A percentile compares a stretch with the other conserved stretches of the same genome.
phyloP scores from a whole-genome alignment of 495 filamentous ascomycete species.

The Penicillium paradoxum region DNA sequence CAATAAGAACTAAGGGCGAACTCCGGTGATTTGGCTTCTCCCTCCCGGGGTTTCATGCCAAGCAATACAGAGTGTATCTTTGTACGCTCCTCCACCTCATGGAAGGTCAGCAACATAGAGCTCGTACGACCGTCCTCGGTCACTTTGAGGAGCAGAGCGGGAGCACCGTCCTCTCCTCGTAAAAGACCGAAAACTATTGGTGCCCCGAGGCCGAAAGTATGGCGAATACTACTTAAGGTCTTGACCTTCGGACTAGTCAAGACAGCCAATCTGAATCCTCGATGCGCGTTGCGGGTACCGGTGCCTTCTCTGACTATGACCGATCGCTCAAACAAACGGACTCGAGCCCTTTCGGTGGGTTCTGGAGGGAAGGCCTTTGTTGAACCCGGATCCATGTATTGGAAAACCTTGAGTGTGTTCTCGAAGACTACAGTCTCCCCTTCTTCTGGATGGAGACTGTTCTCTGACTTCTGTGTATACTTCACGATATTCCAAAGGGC shows the following conservation, averaged over 20 bases:
- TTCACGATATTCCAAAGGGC: conserved; percentile 76
- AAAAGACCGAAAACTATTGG: conserved; percentile 71
- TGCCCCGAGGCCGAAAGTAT: conserved; percentile 52
- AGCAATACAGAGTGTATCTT: conserved; percentile 62
- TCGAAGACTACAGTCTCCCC: conserved; percentile 65
- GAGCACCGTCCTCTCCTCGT: conserved; percentile 59
- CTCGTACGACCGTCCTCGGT: conserved; percentile 59
- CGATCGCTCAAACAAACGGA: conserved; percentile 67
- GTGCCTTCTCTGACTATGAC: conserved; percentile 58
- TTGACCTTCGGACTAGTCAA: conserved; percentile 72
- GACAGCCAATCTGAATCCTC: conserved; percentile 69
- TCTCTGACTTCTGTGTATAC: conserved; percentile 67
- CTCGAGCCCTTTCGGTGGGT: conserved; percentile 59
- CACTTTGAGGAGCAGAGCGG: conserved; percentile 64
- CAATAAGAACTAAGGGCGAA: conserved; percentile 55
- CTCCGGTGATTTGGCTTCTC: conserved; percentile 59
- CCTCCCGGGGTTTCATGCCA: conserved; percentile 54
- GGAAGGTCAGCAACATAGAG: conserved; percentile 69
- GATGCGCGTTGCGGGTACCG: conserved; percentile 62
- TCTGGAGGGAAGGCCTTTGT: conserved; percentile 67
- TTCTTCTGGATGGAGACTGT: conserved; percentile 56
- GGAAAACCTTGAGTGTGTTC: conserved; percentile 60
- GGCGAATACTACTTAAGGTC: conserved; percentile 65
- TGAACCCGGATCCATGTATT: conserved; percentile 67
- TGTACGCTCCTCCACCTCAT: conserved; percentile 60